A percentile compares a stretch with the other conserved stretches of the same genome.
phyloP scores from a whole-genome alignment of 139 green algal genomes.

The Auxenochlorella protothecoides region DNA sequence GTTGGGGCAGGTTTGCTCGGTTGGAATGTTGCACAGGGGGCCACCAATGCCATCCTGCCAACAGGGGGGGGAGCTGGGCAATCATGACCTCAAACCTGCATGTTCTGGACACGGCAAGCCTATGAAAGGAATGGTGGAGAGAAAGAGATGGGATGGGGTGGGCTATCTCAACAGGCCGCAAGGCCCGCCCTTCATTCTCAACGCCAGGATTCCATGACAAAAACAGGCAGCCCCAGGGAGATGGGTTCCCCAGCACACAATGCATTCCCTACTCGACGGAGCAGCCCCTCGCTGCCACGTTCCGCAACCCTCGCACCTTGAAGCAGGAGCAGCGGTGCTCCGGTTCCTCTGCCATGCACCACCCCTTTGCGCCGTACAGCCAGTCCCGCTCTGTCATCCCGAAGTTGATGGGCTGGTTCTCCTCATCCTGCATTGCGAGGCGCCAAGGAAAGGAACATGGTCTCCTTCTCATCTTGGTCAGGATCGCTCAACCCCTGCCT shows the following conservation, averaged over 20 bases:
- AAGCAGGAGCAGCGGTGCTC: conserved; percentile 3
- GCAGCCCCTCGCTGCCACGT: not conserved
- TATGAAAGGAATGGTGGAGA: not conserved
- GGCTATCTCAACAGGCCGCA: too few relatives aligned
- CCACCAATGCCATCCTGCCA: conserved; percentile 1
- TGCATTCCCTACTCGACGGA: conserved; percentile 3
- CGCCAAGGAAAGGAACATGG: too few relatives aligned
- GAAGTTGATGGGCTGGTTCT: not conserved
- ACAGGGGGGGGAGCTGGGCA: not conserved
- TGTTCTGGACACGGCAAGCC: too few relatives aligned
- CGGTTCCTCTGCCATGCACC: conserved; percentile 29
- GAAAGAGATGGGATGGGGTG: not conserved
- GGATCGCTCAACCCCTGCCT: too few relatives aligned
- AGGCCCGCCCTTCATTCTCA: too few relatives aligned
- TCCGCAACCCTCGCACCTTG: not conserved
- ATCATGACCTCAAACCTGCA: too few relatives aligned
- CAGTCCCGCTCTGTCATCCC: conserved; percentile 4
- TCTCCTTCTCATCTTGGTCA: too few relatives aligned
- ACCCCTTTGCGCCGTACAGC: conserved; percentile 29
- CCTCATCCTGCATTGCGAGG: too few relatives aligned
- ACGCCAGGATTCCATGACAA: too few relatives aligned
- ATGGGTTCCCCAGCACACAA: not conserved
- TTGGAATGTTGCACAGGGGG: conserved; percentile 8
- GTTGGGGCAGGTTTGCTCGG: conserved; percentile 32
- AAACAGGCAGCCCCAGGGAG: too few relatives aligned